Base-by-base conservation (phyloP, 192 early-diverging fungal species). In the Neocallimastix lanati region DNA sequence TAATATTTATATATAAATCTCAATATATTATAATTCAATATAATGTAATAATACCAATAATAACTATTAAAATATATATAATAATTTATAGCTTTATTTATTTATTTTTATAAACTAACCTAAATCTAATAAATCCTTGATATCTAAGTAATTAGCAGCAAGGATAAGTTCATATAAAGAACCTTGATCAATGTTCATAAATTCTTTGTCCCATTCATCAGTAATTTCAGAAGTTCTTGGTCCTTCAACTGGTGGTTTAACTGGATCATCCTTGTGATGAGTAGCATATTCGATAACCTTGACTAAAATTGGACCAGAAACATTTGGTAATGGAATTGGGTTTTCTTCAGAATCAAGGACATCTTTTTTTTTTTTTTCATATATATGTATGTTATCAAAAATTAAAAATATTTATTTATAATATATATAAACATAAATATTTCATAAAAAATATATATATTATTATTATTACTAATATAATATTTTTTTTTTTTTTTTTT, bases 111-210 rank as follows among this genome's bases (percentile, higher is more conserved):
- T 4, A 11, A 21, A 79, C 30, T 27, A n/a, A 80, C 86, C 85
- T 21, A 92, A 82, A 79, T 92, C 90, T 15, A 93, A 82, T 36
- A 93, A 80, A 21, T 87, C 88, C 82, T 89, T 92, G 81, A 93
- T 92, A 80, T 92, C 92, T 27, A 93, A 84, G 79, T 94, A 96
- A 85, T 96, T 96, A 5, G 95, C 95, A 3, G 95, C 92, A 80
- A 95, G 82, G 78, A 97, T 94, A 38, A 97, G 86, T 80, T 97
- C 96, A 84, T 93, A 96, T 76, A 97, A 83, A 2, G 96, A 96
- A 28, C 94, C 96, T 85, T 97, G 96, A 84, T 97, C 96, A 12
- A 97, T 91, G 28, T 91, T 92, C 38, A 93, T 96, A 78, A 95
- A 97, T 78, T 97, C 93, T 40, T 88, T 86, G 84, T 97, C 95